These are phyloP conservation scores for Eurotiales sp. DNA, from an alignment of 2,329 filamentous ascomycete species.

Conservation along the genomic window DNA sequence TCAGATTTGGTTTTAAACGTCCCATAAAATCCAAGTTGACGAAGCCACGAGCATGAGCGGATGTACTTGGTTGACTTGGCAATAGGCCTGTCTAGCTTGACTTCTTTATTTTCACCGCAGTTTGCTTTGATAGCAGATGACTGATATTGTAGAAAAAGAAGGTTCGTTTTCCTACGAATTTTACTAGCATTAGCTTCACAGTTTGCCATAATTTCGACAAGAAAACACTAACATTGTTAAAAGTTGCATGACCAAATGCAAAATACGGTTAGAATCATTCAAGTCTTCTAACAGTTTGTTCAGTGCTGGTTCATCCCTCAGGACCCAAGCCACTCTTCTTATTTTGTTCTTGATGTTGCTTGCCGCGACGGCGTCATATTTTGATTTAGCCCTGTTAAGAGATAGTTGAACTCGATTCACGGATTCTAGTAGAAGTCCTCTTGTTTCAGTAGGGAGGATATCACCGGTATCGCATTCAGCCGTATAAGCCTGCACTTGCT, in stretches of 20 bases:
- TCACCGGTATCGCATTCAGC: neutral
- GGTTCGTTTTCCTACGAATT: neutral
- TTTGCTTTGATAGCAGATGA: neutral
- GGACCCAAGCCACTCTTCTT: neutral
- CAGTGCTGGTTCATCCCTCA: neutral
- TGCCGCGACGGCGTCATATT: neutral
- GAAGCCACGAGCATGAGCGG: neutral
- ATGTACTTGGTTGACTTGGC: neutral
- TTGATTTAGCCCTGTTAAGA: neutral
- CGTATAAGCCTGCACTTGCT: neutral
- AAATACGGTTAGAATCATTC: neutral
- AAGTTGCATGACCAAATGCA: constrained; percentile 1
- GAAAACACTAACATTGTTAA: neutral
- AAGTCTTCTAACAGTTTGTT: neutral
- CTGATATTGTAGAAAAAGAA: neutral
- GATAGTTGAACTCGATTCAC: neutral
- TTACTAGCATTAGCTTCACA: neutral
- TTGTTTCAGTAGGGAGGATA: neutral
- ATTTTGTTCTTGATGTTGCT: neutral
- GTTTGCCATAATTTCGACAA: neutral
- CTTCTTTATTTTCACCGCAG: neutral
- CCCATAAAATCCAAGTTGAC: neutral
- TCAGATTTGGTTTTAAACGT: neutral
- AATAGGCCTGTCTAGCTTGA: neutral
- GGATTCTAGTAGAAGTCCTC: neutral